These are phyloP conservation scores for Beauveria medogensis DNA, from an alignment of 2,329 filamentous ascomycete species.

Conservation along the genomic window DNA sequence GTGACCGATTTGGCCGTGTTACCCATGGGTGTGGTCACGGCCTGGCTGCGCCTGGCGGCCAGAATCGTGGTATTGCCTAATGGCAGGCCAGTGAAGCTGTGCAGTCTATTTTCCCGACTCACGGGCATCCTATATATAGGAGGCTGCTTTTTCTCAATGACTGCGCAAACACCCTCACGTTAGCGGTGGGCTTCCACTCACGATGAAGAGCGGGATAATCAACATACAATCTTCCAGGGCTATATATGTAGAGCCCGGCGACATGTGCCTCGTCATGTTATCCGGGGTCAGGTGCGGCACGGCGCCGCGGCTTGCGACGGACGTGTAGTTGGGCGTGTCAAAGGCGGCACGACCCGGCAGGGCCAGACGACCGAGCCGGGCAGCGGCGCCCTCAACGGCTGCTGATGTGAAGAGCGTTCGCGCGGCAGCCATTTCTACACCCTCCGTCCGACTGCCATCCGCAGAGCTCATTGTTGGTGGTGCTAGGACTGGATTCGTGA, in stretches of 20 bases:
- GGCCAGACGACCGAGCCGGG: slow-evolving; percentile 60
- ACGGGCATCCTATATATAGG: slow-evolving; percentile 38
- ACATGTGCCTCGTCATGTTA: slow-evolving; percentile 57
- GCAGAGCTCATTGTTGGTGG: slow-evolving; percentile 1
- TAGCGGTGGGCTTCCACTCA: background rate
- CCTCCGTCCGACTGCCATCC: slow-evolving; percentile 6
- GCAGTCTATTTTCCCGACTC: slow-evolving; percentile 45
- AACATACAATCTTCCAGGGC: slow-evolving; percentile 85
- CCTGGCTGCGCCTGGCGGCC: slow-evolving; percentile 68
- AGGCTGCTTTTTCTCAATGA: slow-evolving; percentile 46
- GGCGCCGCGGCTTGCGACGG: slow-evolving; percentile 71
- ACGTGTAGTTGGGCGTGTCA: slow-evolving; percentile 76
- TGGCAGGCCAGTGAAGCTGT: slow-evolving; percentile 69
- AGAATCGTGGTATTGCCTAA: slow-evolving; percentile 60
- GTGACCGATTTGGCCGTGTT: slow-evolving; percentile 66
- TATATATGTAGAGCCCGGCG: slow-evolving; percentile 65
- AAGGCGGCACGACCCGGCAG: slow-evolving; percentile 56
- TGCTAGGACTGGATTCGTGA: background rate
- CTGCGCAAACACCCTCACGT: slow-evolving; percentile 23
- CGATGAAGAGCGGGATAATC: background rate
- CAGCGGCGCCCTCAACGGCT: slow-evolving; percentile 32
- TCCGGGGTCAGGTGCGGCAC: slow-evolving; percentile 88
- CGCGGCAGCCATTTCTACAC: slow-evolving; percentile 17
- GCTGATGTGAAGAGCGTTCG: slow-evolving; percentile 34
- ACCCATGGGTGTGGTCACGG: slow-evolving; percentile 61